Evolutionary conservation across 2,329 filamentous ascomycete species (phyloP).

Genomic region (Tolypocladium album): DNA sequence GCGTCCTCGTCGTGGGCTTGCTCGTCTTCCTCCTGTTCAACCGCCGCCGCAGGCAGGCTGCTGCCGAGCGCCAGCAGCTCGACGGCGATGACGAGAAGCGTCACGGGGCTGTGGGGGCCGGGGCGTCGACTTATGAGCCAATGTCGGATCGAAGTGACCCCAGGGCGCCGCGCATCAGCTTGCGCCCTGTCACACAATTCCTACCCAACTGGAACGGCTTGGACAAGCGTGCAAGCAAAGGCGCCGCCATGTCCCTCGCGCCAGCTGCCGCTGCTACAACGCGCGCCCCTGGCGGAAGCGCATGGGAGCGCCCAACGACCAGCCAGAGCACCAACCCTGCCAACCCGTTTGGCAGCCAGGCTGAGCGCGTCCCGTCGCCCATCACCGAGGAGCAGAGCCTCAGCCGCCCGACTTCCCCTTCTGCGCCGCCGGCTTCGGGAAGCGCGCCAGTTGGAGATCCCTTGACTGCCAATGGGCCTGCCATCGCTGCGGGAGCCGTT

Average conservation of each 20-base stretch:
- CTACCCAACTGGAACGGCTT: constrained; percentile 46
- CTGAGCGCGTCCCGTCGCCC: constrained; percentile 37
- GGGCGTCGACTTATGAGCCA: constrained; percentile 14
- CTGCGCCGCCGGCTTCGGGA: not conserved
- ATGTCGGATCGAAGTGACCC: constrained; percentile 15
- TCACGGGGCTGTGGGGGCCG: constrained; percentile 24
- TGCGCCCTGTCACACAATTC: constrained; percentile 78
- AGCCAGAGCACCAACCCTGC: constrained; percentile 38
- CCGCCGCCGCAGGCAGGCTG: constrained; percentile 56
- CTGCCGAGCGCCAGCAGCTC: constrained; percentile 32
- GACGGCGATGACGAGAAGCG: constrained; percentile 54
- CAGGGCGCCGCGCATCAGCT: constrained; percentile 68
- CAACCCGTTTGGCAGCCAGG: constrained; percentile 63
- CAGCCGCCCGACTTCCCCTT: constrained; percentile 12
- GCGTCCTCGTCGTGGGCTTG: constrained; percentile 54
- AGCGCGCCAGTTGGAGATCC: constrained; percentile 18
- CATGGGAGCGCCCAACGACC: constrained; percentile 38
- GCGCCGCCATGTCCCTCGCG: constrained; percentile 28
- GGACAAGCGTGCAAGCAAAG: constrained; percentile 40
- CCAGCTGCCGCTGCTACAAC: constrained; percentile 12
- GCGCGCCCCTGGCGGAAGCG: constrained; percentile 19
- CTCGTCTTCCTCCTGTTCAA: constrained; percentile 62
- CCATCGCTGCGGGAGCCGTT: constrained; percentile 12
- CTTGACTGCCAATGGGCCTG: constrained; percentile 26
- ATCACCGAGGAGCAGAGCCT: constrained; percentile 21